phyloP scores from a whole-genome alignment of 345 rosid species.

The Iberis pinnata region DNA sequence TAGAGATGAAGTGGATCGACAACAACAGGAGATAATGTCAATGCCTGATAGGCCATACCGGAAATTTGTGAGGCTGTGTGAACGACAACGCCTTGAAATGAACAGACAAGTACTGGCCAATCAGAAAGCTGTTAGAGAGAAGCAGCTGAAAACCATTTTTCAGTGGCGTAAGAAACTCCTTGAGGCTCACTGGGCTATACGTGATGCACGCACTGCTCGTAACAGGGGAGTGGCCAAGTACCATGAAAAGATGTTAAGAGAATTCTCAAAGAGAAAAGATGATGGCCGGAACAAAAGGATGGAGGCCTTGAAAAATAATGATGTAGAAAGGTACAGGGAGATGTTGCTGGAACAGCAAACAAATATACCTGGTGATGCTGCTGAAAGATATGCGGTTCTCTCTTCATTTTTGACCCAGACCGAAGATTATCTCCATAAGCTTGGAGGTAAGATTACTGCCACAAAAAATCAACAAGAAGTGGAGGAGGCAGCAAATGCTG shows the following conservation, averaged over 20 bases:
- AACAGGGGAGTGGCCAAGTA: conserved; percentile 98
- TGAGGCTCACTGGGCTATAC: conserved; percentile 96
- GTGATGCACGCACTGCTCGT: conserved; percentile 97
- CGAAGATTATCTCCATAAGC: conserved; percentile 91
- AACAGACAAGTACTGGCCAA: conserved; percentile 80
- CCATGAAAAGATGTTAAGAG: conserved; percentile 94
- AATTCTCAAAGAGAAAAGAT: conserved; percentile 90
- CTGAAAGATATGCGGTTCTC: conserved; percentile 92
- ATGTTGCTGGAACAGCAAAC: conserved; percentile 99
- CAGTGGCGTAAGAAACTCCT: conserved; percentile 99
- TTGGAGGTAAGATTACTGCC: conserved; percentile 88
- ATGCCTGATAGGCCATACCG: conserved; percentile 99
- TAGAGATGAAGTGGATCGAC: conserved; percentile 87
- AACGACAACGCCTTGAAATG: conserved; percentile 90
- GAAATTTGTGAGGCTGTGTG: conserved; percentile 94
- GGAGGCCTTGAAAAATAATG: conserved; percentile 99
- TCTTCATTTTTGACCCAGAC: conserved; percentile 95
- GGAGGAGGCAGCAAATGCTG: conserved; percentile 95
- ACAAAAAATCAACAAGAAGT: conserved; percentile 97
- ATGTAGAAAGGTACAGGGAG: conserved; percentile 97
- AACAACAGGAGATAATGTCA: conserved; percentile 95
- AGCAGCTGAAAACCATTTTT: conserved; percentile 89
- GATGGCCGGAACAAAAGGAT: conserved; percentile 93
- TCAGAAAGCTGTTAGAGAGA: conserved; percentile 81
- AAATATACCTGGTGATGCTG: conserved; percentile 76